phyloP scores from a whole-genome alignment of 139 green algal genomes.

The Edaphochlamys debaryana region DNA sequence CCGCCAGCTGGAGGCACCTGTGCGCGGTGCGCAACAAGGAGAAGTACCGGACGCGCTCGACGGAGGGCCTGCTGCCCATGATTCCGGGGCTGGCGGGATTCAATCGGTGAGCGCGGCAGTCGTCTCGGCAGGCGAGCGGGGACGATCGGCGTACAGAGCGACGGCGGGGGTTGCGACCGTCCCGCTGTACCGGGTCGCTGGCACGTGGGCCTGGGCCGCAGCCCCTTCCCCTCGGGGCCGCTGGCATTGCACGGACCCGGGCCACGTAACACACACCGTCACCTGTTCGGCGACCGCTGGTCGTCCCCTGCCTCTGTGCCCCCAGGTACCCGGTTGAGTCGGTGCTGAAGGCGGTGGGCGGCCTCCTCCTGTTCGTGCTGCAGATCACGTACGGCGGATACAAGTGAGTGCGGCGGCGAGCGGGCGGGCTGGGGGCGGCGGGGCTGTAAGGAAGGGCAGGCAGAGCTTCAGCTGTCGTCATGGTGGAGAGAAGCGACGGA shows the following conservation, averaged over 20 bases:
- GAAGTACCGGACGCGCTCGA: not conserved
- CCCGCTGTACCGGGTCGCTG: no score
- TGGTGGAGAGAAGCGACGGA: no score
- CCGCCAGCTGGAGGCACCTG: slow-evolving; percentile 15
- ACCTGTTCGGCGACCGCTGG: no score
- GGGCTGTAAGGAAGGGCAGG: not conserved
- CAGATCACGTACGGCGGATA: slow-evolving; percentile 36
- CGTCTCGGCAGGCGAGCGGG: no score
- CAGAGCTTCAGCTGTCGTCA: no score
- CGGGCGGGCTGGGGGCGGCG: not conserved
- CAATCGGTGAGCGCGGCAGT: slow-evolving; percentile 27
- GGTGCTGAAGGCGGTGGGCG: slow-evolving; percentile 20
- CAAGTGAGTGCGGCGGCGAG: slow-evolving; percentile 1
- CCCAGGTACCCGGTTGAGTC: slow-evolving; percentile 38
- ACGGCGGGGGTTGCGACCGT: no score
- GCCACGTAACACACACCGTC: no score
- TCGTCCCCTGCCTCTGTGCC: no score
- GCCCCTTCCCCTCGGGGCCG: no score
- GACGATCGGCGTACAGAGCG: no score
- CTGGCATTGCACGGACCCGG: no score
- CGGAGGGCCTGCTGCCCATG: slow-evolving; percentile 25
- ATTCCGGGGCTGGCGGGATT: not conserved
- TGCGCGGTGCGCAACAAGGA: not conserved
- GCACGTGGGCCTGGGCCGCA: no score
- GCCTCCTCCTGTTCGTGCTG: slow-evolving; percentile 30